Conservation (phyloP, 2,329 filamentous ascomycete species). For the Trichoderma pleuroti region DNA sequence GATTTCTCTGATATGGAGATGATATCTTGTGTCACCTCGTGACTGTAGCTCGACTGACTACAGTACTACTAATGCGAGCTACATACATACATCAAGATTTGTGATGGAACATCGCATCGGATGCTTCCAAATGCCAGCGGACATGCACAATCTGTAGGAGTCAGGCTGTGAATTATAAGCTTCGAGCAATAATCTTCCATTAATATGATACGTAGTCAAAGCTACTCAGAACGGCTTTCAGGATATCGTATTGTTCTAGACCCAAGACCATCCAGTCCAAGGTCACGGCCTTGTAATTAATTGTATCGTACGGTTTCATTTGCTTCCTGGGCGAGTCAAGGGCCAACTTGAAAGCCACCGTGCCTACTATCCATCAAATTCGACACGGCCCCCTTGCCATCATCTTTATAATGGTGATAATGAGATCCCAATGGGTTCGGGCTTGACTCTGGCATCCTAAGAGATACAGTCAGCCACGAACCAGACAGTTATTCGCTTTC, state of each 20-base stretch:
- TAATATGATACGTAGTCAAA: not conserved
- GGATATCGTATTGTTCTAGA: not conserved
- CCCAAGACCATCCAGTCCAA: not conserved
- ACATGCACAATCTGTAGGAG: not conserved
- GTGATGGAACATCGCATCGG: not conserved
- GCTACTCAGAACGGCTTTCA: not conserved
- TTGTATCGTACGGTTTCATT: not conserved
- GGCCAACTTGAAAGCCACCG: not conserved
- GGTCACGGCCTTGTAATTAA: not conserved
- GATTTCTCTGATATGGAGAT: not conserved
- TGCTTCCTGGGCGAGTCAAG: not conserved
- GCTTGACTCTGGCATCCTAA: conserved; percentile 7
- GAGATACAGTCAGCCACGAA: conserved; percentile 8
- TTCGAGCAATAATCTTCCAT: not conserved
- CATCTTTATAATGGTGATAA: not conserved
- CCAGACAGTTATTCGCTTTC: not conserved
- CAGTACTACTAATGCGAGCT: not conserved
- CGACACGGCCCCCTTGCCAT: not conserved
- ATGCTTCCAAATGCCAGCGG: not conserved
- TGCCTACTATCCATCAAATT: not conserved
- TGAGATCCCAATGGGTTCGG: not conserved
- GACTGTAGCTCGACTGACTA: not conserved
- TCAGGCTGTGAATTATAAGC: not conserved
- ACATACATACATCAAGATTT: not conserved
- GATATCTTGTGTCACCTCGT: not conserved